Evolutionary conservation across 2,329 filamentous ascomycete genomes (phyloP), one percentile per base, ranked within the genome.

Genomic region (Pleurostoma richardsiae): DNA sequence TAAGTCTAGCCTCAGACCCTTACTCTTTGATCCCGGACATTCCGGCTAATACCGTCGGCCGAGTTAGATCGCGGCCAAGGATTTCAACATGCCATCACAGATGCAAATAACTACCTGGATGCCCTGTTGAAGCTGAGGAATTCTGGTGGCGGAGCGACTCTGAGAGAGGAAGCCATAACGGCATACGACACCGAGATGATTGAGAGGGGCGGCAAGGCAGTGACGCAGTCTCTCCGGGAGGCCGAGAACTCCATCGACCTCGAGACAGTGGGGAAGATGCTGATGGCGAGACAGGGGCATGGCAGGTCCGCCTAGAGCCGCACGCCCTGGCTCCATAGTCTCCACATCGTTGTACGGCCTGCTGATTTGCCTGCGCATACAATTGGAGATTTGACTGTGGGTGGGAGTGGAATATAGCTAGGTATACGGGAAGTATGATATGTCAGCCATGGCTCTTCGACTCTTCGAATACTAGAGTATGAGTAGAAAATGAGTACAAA

Each of bases 61-160:
- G 8, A 36, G 30, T 43, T 27, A 65, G 63, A 66, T 51, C 66
- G 70, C n/a, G 71, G 70, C 1, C 71, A 74, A 52, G 70, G 70
- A 6, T 62, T 70, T 33, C 71, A 74, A 48, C 66, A 73, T 50
- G 64, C 63, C 30, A 66, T 74, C 39, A 56, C 56, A 1, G 71
- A 73, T 45, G 68, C 63, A 8, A 53, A 59, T 31, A 64, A 68
- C 45, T 67, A 69, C 41, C 55, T 72, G 2, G 48, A 61, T n/a
- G 58, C 59, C 4, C 49, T 70, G 6, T n/a, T 55, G 5, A 46
- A 52, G 39, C 46, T 64, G 4, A 44, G 55, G 26, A 50, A 54
- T 11, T 30, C 46, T 1, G 47, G 29, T 19, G 29, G 43, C 1
- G 51, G 46, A 1, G 47, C 42, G 11, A 38, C 39, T 5, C 50